phyloP scores from a whole-genome alignment of 768 basidiomycete species.

The Strobilomyces dryophilus region DNA sequence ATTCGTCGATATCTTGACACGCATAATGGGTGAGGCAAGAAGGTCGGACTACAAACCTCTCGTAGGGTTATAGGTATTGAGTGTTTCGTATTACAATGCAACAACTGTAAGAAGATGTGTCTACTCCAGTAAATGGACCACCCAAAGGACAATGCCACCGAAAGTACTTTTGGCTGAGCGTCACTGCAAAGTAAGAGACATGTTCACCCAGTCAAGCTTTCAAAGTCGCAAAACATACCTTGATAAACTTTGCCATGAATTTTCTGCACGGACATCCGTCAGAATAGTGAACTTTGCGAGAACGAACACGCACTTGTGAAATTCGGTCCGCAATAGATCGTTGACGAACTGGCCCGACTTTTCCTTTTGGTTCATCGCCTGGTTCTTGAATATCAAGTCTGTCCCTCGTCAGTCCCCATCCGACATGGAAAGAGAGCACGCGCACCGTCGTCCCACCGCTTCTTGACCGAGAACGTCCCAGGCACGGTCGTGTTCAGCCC shows the following conservation, averaged over 20 bases:
- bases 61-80: too few relatives aligned
- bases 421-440: slow-evolving; percentile 7
- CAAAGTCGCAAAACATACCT: slow-evolving; percentile 39
- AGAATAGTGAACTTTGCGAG: slow-evolving; percentile 7
- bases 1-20: slow-evolving; percentile 46
- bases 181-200: slow-evolving; percentile 5
- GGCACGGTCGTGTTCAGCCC: slow-evolving; percentile 71
- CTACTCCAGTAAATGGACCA: neutral
- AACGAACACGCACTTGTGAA: slow-evolving; percentile 68
- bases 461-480: slow-evolving; percentile 87
- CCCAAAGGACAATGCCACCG: neutral
- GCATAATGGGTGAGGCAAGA: slow-evolving; percentile 19
- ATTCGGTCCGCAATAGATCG: slow-evolving; percentile 89
- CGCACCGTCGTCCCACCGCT: slow-evolving; percentile 92
- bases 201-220: too few relatives aligned
- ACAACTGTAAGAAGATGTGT: neutral
- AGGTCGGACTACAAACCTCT: too few relatives aligned
- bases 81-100: neutral
- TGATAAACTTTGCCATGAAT: slow-evolving; percentile 91
- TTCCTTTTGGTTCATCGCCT: slow-evolving; percentile 68
- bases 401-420: slow-evolving; percentile 1
- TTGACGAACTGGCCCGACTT: slow-evolving; percentile 87
- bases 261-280: slow-evolving; percentile 46
- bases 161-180: neutral
- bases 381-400: slow-evolving; percentile 99